A percentile compares a stretch with the other conserved stretches of the same genome.
These are phyloP conservation scores for Pythium utonaiense DNA, from an alignment of 352 stramenopile species.

Conservation along the genomic window DNA sequence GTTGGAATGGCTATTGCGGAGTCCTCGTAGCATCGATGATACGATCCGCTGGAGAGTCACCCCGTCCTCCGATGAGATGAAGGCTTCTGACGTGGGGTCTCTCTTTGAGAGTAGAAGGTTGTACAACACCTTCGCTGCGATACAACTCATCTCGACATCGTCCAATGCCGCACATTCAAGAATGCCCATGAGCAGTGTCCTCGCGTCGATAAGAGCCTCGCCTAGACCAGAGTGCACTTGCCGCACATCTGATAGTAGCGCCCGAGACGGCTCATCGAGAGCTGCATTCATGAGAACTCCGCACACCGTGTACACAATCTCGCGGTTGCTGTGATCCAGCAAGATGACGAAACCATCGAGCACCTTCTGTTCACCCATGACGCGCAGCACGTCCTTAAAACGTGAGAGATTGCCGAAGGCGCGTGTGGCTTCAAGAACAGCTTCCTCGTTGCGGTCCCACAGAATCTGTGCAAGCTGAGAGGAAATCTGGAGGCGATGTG, in stretches of 20 bases:
- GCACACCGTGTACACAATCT: slow-evolving; percentile 77
- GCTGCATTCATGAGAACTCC: slow-evolving; percentile 86
- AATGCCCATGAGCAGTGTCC: slow-evolving; percentile 39
- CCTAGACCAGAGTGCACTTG: slow-evolving; percentile 11
- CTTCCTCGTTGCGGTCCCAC: slow-evolving; percentile 73
- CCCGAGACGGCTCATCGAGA: slow-evolving; percentile 39
- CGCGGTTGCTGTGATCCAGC: slow-evolving; percentile 68
- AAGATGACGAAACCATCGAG: slow-evolving; percentile 71
- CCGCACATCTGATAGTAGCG: slow-evolving; percentile 29
- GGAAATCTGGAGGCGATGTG: slow-evolving; percentile 39
- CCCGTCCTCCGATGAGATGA: slow-evolving; percentile 1
- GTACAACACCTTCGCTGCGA: slow-evolving; percentile 82
- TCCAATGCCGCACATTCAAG: slow-evolving; percentile 54
- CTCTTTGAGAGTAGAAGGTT: slow-evolving; percentile 61
- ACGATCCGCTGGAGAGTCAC: slow-evolving; percentile 27
- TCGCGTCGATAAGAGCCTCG: slow-evolving; percentile 32
- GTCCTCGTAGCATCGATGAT: slow-evolving; percentile 25
- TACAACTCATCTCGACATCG: slow-evolving; percentile 68
- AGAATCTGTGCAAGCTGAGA: slow-evolving; percentile 47
- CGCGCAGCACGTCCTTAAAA: slow-evolving; percentile 58
- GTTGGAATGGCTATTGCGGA: too few species aligned
- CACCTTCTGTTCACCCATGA: slow-evolving; percentile 53
- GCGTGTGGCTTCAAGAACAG: slow-evolving; percentile 73
- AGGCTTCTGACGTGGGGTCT: not conserved
- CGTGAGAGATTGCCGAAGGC: slow-evolving; percentile 85